A percentile compares a stretch with the other conserved stretches of the same genome.
Evolutionary conservation across 208 protist species (phyloP).

Genomic region (Leishmania guyanensis): DNA sequence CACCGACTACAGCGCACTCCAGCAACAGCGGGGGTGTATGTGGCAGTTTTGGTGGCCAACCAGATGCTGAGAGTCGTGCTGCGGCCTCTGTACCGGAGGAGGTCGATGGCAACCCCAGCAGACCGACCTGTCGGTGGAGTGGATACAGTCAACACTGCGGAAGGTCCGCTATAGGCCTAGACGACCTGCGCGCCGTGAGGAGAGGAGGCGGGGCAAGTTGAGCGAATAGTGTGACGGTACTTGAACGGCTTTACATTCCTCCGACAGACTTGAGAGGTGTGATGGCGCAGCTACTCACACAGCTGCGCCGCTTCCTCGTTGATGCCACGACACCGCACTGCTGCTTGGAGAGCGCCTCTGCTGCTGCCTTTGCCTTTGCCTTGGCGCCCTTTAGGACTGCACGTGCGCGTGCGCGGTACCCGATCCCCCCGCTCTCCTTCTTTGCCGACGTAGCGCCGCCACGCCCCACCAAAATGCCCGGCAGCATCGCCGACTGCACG

Average conservation of each 20-base stretch:
- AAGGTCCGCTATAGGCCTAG: constrained; percentile 13
- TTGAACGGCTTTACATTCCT: constrained; percentile 1
- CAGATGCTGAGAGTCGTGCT: background rate
- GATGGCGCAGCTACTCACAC: no score
- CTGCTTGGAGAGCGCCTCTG: no score
- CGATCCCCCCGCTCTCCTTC: no score
- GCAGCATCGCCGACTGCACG: no score
- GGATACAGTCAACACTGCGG: constrained; percentile 18
- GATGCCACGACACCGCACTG: no score
- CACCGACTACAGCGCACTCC: background rate
- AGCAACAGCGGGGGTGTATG: background rate
- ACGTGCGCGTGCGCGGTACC: no score
- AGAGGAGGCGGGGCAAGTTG: constrained; percentile 38
- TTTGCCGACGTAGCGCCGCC: no score
- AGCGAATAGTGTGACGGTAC: constrained; percentile 29
- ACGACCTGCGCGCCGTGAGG: constrained; percentile 18
- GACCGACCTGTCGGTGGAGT: constrained; percentile 42
- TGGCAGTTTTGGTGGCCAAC: background rate
- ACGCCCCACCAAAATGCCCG: no score
- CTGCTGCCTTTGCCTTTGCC: background rate
- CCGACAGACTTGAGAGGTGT: background rate
- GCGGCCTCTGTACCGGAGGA: background rate
- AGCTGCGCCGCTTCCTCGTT: no score
- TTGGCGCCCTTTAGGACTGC: background rate
- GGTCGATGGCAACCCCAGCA: constrained; percentile 37